Base-by-base conservation (phyloP, 2,329 filamentous ascomycete genomes). In the Fusarium verticillioides region DNA sequence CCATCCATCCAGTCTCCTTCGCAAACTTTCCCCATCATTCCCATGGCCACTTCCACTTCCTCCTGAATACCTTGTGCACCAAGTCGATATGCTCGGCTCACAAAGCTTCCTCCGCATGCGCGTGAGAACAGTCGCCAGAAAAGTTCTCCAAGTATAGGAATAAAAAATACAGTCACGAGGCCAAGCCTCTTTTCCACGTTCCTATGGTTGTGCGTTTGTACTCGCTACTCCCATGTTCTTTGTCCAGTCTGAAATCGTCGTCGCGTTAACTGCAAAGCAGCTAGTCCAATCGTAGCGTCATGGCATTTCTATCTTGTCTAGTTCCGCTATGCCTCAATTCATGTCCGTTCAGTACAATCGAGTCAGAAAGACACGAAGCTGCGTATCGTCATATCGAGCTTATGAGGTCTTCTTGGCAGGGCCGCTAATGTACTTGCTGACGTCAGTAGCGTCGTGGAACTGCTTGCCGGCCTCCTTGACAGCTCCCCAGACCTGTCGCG, bases 371-470 rank as follows among this genome's bases (percentile, higher is more conserved):
- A 30, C 46, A 57, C 52, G 53, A 60, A 59, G 39, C 59, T 42
- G 58, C 49, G 37, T 52, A 42, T 43, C 52, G 43, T 36, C 42
- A 28, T 42, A 21, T 49, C 56, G 59, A 30, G 13, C 63, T 80
- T 84, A 84, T 63, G 83, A 84, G 54, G 82, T 81, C 82, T 84
- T 84, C 82, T 84, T 84, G 63, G 80, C 90, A 84, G 71, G 87
- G 64, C 88, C 89, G 73, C 86, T 87, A 72, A 90, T 82, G 84
- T 96, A 96, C 82, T 90, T 92, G 84, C 88, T 89, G 77, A 95
- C 79, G 79, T 98, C 94, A 44, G 95, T 97, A 62, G 88, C 88
- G 77, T 94, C 91, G 81, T 95, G 91, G 79, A 92, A 94, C 84
- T 95, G 91, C 81, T 90, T 88, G 59, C 91, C 87, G 53, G 88